Evolutionary conservation across 371 early-diverging fungal species (phyloP), one percentile per base, ranked within the genome.

Genomic region (Zancudomyces culisetae): DNA sequence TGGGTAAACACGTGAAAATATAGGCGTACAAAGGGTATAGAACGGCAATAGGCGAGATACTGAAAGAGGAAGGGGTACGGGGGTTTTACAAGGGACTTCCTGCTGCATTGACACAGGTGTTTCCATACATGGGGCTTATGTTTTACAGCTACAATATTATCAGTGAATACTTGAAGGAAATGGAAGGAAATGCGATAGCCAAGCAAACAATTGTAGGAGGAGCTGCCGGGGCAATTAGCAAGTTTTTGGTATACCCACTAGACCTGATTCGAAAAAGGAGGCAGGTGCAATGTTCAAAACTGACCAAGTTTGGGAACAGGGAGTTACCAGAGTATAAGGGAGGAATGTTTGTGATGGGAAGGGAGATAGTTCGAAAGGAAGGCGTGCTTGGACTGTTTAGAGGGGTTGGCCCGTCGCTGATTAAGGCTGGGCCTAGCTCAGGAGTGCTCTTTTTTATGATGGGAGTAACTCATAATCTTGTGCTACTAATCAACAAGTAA

Each of bases 51-150:
- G 27, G 54, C 8, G 60, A 72, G 46, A 91, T 92, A 50, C 65
- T 68, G 35, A 51, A 56, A 1, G 57, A 63, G 3, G 93, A 94
- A 55, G 93, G 94, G 0, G 27, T 83, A 1, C 41, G 48, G 2
- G 94, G 97, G 10, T 87, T 89, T 49, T 96, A 94, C 65, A 70
- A 81, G 35, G 95, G 95, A 1, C 57, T 91, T 41, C 67, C 76
- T 56, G 84, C 94, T 3, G 71, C 89, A 0, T 62, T 88, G 22
- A 60, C 85, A 22, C 90, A 91, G 62, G 87, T 96, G 24, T 75
- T 89, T 66, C 95, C 95, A 0, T 87, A 90, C 52, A 93, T 91
- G 90, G 91, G 93, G 2, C 58, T 84, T 0, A 69, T 81, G 54
- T 89, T 89, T 68, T 70, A 76, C 23, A 76, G 74, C 43, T 86